Base-by-base conservation (phyloP, 2,329 filamentous ascomycete genomes). In the Penicillium janthinellum region DNA sequence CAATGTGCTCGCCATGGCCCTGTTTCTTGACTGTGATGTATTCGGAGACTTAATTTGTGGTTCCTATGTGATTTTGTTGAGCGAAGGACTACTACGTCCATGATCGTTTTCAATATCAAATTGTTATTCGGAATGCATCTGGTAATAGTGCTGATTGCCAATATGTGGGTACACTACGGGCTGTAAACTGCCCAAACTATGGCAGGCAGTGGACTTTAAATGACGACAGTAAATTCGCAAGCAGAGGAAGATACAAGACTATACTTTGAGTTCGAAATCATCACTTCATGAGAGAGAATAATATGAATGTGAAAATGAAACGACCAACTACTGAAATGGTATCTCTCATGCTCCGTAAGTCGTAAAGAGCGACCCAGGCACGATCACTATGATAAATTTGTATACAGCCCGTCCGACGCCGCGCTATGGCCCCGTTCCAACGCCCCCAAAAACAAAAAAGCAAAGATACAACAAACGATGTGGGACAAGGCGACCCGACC, bases 391-490 rank as follows among this genome's bases (percentile, higher is more conserved):
- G 25, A 20, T 34, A 15, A 41, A 47, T 39, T 54, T 44, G 35
- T 31, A 41, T 12, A 20, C 17, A 41, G 34, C 31, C 42, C 42
- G 35, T 31, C 45, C 52, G 41, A 49, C 56, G 60, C 64, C 64
- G 62, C 59, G 64, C 64, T 64, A 65, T 64, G 63, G 57, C 55
- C 60, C 37, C 22, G 28, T 31, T 17, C 17, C 12, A 54, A 52
- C 56, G 42, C 53, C 55, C 20, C 37, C 7, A 31, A 34, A 35
- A 41, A 11, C 8, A 22, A 25, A 20, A 35, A n/a, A 20, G 7
- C 17, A 25, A 51, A 20, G 11, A 20, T 3, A 17, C 5, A 17
- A 28, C 14, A 8, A 15, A 35, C 20, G 20, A 7, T 45, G 15
- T 31, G 37, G 25, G 35, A 34, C 11, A 4, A 28, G 48, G 12